Evolutionary conservation across 139 green algal species (phyloP).

Genomic region (Picochlorum sp.): DNA sequence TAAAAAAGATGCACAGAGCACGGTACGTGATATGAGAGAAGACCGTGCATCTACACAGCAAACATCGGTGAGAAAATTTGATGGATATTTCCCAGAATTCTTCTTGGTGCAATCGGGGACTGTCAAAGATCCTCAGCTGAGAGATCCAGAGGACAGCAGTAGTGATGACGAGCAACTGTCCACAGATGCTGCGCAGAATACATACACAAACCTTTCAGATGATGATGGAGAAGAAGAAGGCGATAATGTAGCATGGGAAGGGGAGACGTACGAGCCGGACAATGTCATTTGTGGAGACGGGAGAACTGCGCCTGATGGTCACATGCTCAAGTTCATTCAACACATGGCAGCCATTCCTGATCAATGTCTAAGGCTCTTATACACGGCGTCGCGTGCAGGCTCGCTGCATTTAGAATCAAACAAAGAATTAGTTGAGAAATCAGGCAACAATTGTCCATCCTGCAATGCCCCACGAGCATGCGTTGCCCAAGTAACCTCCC

Average conservation of each 20-base stretch:
- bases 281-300: conserved; percentile 18
- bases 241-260: conserved; percentile 28
- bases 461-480: conserved; percentile 38
- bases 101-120: too few relatives aligned
- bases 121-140: too few relatives aligned
- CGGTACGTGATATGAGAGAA: too few relatives aligned
- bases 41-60: too few relatives aligned
- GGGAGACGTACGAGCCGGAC: conserved; percentile 58
- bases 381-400: not conserved
- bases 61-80: too few relatives aligned
- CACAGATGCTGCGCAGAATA: not conserved
- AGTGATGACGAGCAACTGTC: not conserved
- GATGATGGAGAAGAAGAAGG: conserved; percentile 14
- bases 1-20: too few relatives aligned
- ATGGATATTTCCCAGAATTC: too few relatives aligned
- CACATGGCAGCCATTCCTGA: conserved; percentile 38
- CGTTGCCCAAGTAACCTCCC: conserved; percentile 61
- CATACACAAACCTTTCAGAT: not conserved
- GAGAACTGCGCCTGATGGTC: conserved; percentile 15
- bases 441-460: conserved; percentile 10
- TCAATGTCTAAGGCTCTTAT: conserved; percentile 51
- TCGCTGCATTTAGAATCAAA: too few relatives aligned
- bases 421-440: too few relatives aligned
- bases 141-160: too few relatives aligned
- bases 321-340: conserved; percentile 51